Evolutionary conservation across 2,329 filamentous ascomycete genomes (phyloP).

Genomic region (Calonectria leucothoes): DNA sequence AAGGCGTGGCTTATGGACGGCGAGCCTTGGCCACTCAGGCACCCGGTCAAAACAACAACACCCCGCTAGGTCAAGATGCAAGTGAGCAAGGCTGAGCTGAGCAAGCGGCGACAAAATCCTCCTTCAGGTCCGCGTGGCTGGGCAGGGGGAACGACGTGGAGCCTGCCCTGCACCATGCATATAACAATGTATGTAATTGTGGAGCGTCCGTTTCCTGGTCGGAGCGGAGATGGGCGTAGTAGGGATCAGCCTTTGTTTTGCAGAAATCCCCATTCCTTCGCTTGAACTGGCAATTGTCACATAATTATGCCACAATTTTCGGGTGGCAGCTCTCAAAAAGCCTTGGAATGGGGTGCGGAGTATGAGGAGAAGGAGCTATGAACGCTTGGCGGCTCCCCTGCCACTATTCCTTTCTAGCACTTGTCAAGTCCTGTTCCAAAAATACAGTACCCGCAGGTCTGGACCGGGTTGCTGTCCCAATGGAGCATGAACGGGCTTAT

Average conservation of each 20-base stretch:
- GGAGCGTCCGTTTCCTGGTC: background rate
- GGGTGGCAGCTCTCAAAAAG: background rate
- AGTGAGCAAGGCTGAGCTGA: constrained; percentile 19
- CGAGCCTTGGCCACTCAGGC: background rate
- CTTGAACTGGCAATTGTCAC: background rate
- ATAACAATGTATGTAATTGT: background rate
- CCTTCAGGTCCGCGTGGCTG: background rate
- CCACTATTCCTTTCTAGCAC: background rate
- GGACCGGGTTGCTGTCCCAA: background rate
- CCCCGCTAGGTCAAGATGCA: background rate
- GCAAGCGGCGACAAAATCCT: background rate
- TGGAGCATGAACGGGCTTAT: background rate
- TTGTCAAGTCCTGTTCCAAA: background rate
- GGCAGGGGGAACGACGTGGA: constrained; percentile 4
- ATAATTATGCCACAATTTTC: background rate
- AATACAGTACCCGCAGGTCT: background rate
- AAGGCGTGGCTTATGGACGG: background rate
- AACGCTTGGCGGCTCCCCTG: background rate
- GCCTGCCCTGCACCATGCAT: constrained; percentile 5
- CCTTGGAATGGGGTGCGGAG: background rate
- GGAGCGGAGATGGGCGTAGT: background rate
- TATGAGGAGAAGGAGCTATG: background rate
- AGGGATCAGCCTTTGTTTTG: background rate
- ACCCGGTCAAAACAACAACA: background rate
- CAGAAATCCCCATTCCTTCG: constrained; percentile 4